Evolutionary conservation across 345 rosid species (phyloP), one percentile per base, ranked within the genome.

Genomic region (Raphanus raphanistrum): DNA sequence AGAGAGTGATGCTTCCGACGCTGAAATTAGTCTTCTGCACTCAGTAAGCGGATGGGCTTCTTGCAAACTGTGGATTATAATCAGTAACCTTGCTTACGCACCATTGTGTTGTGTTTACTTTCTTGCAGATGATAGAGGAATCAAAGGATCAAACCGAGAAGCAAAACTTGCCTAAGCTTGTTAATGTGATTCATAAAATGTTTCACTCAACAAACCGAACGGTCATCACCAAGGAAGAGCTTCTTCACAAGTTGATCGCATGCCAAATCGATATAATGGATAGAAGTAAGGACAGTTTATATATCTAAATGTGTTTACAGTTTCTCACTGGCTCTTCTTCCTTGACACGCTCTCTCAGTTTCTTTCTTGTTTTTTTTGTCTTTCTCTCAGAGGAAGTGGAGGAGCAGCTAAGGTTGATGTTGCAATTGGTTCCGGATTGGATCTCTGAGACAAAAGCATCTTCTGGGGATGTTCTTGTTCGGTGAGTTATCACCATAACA

Each of bases 341-440:
- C 43, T 52, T 54, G 33, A 17, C 36, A 68, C 9, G 25, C 58
- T 79, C 58, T 79, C 58, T 73, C 65, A 27, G 70, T 36, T 62
- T 50, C 33, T 73, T 54, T 73, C 36, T 72, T 78, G 16, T 55
- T 41, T 59, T 28, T 4, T 28, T 4, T 28, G 61, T 71, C 35
- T 79, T 48, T 82, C 27, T 15, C 88, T 15, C 87, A 92, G 98
- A 79, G 77, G 97, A 92, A 85, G 87, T 90, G 57, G 97, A 93
- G 71, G 97, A 93, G 76, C 97, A 88, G 66, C 73, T 91, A 45
- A 84, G 79, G 26, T 67, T 88, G 84, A 65, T 95, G 85, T 81
- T 81, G 75, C 90, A 90, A 73, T 77, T 91, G 27, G 94, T 87
- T 70, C 99, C 99, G 0, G 97, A 91, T 65, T 91, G 99, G 99